phyloP scores from a whole-genome alignment of 208 protist genomes.

The Endotrypanum monterogeii region DNA sequence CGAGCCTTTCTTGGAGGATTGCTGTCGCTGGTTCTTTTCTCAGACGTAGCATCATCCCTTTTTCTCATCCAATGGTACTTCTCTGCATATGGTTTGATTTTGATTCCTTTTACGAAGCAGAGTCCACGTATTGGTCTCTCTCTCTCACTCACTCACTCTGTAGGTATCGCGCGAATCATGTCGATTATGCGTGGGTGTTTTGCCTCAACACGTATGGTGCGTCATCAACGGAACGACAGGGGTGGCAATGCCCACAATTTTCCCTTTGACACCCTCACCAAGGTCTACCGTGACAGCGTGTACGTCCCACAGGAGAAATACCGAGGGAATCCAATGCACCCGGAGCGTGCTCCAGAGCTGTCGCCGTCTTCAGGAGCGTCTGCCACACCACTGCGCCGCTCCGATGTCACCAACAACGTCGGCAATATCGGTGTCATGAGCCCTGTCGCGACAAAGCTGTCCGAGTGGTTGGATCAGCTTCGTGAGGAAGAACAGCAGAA shows the following conservation, averaged over 20 bases:
- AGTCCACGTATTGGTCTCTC: not conserved
- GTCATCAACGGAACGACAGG: constrained; percentile 52
- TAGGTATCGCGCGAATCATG: not conserved
- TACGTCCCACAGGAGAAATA: constrained; percentile 40
- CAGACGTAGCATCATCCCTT: not conserved
- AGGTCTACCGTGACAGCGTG: constrained; percentile 72
- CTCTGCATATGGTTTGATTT: not conserved
- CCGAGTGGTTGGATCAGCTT: constrained; percentile 21
- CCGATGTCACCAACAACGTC: constrained; percentile 54
- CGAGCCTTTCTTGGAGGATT: not conserved
- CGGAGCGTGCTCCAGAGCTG: constrained; percentile 15
- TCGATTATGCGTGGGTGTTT: constrained; percentile 23
- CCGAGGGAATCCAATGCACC: constrained; percentile 42
- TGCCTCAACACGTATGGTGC: constrained; percentile 7
- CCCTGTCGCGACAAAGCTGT: constrained; percentile 16
- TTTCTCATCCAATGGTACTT: not conserved
- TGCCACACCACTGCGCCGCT: not conserved
- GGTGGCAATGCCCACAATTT: constrained; percentile 61
- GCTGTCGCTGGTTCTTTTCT: not conserved
- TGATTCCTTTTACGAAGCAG: not conserved
- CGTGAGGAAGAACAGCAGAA: constrained; percentile 8
- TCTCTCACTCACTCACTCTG: not conserved
- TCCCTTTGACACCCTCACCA: constrained; percentile 72
- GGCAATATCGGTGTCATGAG: constrained; percentile 68
- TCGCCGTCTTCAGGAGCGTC: not conserved